These are phyloP conservation scores for Fusarium sambucinum DNA, from an alignment of 2,329 filamentous ascomycete species.

Conservation along the genomic window DNA sequence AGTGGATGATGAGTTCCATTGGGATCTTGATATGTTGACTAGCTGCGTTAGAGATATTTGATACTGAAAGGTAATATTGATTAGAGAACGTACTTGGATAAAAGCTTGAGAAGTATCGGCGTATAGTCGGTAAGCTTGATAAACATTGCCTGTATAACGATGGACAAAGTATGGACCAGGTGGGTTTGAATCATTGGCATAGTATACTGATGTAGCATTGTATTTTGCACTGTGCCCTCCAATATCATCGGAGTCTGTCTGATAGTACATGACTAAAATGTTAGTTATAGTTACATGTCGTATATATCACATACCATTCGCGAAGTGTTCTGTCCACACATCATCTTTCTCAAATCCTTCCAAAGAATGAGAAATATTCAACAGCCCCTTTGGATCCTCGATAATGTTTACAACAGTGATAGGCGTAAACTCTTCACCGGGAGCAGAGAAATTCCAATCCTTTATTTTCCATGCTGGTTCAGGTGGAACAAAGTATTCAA, in stretches of 20 bases:
- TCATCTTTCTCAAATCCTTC: slow-evolving; percentile 15
- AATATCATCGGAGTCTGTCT: background rate
- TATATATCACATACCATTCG: background rate
- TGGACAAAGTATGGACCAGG: slow-evolving; percentile 25
- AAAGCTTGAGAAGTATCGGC: slow-evolving; percentile 24
- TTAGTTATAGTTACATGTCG: background rate
- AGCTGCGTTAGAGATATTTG: background rate
- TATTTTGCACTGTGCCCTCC: background rate
- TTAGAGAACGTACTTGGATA: background rate
- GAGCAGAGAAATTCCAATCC: background rate
- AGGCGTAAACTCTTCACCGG: slow-evolving; percentile 8
- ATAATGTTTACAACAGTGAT: slow-evolving; percentile 15
- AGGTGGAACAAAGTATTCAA: slow-evolving; percentile 31
- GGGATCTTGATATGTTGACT: slow-evolving; percentile 29
- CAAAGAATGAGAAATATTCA: background rate
- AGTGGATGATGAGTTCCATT: slow-evolving; percentile 23
- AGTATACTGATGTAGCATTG: background rate
- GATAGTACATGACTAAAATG: slow-evolving; percentile 3
- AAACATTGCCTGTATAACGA: slow-evolving; percentile 6
- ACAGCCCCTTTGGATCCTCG: background rate
- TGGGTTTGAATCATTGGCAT: background rate
- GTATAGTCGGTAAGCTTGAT: slow-evolving; percentile 13
- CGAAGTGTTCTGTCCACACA: slow-evolving; percentile 18
- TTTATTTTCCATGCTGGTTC: slow-evolving; percentile 14
- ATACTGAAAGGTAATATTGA: background rate